A percentile compares a stretch with the other conserved stretches of the same genome.
These are phyloP conservation scores for Porphyrellus cyaneotinctus DNA, from an alignment of 768 basidiomycete species.

Conservation along the genomic window DNA sequence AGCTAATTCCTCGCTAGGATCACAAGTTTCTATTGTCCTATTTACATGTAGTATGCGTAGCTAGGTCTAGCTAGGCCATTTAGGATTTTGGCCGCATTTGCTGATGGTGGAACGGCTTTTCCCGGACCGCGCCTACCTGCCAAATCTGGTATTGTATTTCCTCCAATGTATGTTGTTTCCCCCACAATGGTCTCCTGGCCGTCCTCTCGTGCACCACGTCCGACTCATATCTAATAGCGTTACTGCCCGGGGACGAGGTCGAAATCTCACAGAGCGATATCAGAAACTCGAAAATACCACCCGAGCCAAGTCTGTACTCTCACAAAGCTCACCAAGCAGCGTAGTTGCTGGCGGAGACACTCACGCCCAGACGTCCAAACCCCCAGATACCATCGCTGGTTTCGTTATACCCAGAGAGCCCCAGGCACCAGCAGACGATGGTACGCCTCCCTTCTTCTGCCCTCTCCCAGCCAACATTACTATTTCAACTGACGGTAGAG, in stretches of 20 bases:
- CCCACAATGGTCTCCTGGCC: constrained; percentile 1
- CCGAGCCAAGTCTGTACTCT: constrained; percentile 40
- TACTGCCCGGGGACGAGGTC: constrained; percentile 37
- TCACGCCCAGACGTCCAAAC: neutral
- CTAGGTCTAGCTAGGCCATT: no score
- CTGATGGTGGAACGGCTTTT: no score
- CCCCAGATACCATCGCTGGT: constrained; percentile 19
- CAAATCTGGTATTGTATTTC: no score
- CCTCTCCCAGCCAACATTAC: no score
- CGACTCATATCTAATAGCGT: constrained; percentile 5
- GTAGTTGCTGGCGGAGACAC: no score
- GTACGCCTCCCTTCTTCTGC: neutral
- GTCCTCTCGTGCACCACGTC: neutral
- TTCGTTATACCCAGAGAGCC: constrained; percentile 59
- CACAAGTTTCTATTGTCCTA: no score
- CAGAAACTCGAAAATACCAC: constrained; percentile 51
- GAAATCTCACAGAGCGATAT: constrained; percentile 58
- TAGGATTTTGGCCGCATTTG: no score
- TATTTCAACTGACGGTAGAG: constrained; percentile 43
- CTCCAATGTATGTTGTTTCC: constrained; percentile 15
- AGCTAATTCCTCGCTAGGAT: no score
- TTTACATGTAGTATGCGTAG: no score
- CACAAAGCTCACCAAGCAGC: neutral
- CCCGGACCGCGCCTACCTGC: no score
- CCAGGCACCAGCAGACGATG: constrained; percentile 60